Conservation (phyloP, 495 filamentous ascomycete genomes). For the Glonium stellatum region DNA sequence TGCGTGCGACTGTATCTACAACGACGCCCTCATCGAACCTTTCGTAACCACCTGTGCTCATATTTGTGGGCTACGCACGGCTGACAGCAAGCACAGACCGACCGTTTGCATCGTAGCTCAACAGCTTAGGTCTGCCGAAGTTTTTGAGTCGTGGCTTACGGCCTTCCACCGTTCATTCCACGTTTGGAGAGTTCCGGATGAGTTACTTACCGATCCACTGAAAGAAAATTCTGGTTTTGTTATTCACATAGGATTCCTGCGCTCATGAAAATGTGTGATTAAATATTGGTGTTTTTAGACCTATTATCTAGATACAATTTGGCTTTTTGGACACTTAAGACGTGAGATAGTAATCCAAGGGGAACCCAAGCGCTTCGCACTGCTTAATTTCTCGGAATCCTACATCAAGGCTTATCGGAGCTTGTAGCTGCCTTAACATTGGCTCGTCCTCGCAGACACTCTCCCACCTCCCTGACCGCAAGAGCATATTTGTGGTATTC, state of each 20-base stretch:
- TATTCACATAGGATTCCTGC: slow-evolving; percentile 58
- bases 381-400: slow-evolving; percentile 16
- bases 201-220: slow-evolving; percentile 49
- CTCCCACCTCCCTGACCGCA: slow-evolving; percentile 4
- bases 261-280: slow-evolving; percentile 4
- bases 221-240: slow-evolving; percentile 56
- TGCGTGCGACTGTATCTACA: slow-evolving; percentile 41
- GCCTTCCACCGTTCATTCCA: slow-evolving; percentile 59
- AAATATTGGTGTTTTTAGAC: background rate
- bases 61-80: slow-evolving; percentile 53
- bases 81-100: slow-evolving; percentile 28
- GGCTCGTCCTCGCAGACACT: slow-evolving; percentile 2
- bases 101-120: slow-evolving; percentile 72
- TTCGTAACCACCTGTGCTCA: slow-evolving; percentile 82
- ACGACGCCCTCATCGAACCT: slow-evolving; percentile 58
- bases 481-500: slow-evolving; percentile 23
- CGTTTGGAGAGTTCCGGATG: slow-evolving; percentile 70
- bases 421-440: background rate
- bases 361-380: slow-evolving; percentile 16
- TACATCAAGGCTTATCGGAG: background rate
- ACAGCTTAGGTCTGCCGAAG: slow-evolving; percentile 73
- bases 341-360: slow-evolving; percentile 13
- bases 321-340: background rate
- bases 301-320: background rate
- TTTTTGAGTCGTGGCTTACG: slow-evolving; percentile 77